phyloP scores from a whole-genome alignment of 371 early-diverging fungal genomes.

The Blakeslea trispora region DNA sequence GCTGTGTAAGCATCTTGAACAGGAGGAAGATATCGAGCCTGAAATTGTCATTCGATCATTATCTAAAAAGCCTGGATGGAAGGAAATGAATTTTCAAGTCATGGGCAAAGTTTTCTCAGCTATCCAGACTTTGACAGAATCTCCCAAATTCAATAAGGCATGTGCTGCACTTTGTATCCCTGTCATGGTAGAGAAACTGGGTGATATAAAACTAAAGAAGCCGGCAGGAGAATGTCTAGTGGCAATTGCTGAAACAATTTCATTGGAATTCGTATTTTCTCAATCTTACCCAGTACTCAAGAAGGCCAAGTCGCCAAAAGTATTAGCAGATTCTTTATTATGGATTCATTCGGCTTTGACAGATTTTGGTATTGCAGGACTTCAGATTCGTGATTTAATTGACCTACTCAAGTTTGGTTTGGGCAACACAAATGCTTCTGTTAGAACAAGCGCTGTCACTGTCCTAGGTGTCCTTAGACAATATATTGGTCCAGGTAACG shows the following conservation, averaged over 20 bases:
- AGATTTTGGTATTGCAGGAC: constrained; percentile 86
- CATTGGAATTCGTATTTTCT: constrained; percentile 79
- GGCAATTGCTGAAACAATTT: constrained; percentile 70
- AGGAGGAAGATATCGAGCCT: constrained; percentile 62
- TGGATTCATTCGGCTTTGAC: constrained; percentile 82
- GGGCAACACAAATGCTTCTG: constrained; percentile 81
- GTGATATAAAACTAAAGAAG: constrained; percentile 91
- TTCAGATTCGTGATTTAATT: constrained; percentile 78
- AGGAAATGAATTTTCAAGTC: constrained; percentile 95
- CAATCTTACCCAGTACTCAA: constrained; percentile 77
- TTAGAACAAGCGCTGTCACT: constrained; percentile 77
- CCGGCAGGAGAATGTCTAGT: constrained; percentile 79
- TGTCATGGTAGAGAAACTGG: constrained; percentile 82
- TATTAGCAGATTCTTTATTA: constrained; percentile 77
- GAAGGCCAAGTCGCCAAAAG: constrained; percentile 89
- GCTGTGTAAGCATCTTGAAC: constrained; percentile 63
- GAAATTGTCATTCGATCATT: constrained; percentile 84
- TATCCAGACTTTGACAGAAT: constrained; percentile 68
- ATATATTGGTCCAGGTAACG: constrained; percentile 79
- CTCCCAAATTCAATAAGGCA: constrained; percentile 68
- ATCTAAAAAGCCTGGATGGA: constrained; percentile 88
- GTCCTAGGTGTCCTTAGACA: constrained; percentile 81
- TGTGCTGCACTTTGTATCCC: constrained; percentile 77
- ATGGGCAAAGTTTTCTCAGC: constrained; percentile 65
- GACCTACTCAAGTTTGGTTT: constrained; percentile 80